These are phyloP conservation scores for Ophiocordyceps camponoti-saundersi DNA, from an alignment of 2,329 filamentous ascomycete species.

Conservation along the genomic window DNA sequence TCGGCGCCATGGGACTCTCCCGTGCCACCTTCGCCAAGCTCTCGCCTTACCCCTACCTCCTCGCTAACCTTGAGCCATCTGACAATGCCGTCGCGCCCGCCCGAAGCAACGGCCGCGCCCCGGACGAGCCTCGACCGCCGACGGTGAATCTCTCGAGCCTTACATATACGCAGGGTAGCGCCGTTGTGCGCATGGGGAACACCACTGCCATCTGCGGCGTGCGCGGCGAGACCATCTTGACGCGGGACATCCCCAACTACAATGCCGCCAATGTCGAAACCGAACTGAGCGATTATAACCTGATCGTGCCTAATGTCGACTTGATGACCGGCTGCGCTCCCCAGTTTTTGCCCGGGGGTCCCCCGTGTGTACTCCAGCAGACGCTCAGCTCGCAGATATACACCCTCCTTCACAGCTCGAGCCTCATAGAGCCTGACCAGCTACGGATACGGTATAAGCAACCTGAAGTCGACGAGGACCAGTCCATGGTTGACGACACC, in stretches of 20 bases:
- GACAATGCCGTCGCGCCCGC: constrained; percentile 29
- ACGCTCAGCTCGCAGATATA: constrained; percentile 68
- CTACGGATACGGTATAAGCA: constrained; percentile 56
- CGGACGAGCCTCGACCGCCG: constrained; percentile 52
- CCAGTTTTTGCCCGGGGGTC: constrained; percentile 65
- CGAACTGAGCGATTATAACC: constrained; percentile 44
- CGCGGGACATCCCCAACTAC: constrained; percentile 55
- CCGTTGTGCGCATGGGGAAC: constrained; percentile 74
- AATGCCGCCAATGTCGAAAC: constrained; percentile 23
- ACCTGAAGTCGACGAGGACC: constrained; percentile 26
- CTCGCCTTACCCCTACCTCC: constrained; percentile 74
- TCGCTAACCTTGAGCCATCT: constrained; percentile 63
- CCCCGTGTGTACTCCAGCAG: constrained; percentile 67
- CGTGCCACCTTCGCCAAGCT: constrained; percentile 73
- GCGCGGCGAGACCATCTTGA: constrained; percentile 66
- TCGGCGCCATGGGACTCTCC: constrained; percentile 21
- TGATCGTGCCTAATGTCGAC: constrained; percentile 89
- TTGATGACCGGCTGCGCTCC: constrained; percentile 82
- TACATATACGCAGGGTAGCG: constrained; percentile 77
- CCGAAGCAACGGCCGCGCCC: constrained; percentile 67
- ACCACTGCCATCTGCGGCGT: constrained; percentile 93
- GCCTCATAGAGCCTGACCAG: constrained; percentile 47
- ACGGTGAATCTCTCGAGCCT: constrained; percentile 69
- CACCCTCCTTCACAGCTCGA: constrained; percentile 55
- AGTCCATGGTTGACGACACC: constrained; percentile 19